Evolutionary conservation across 768 basidiomycete genomes (phyloP), one percentile per base, ranked within the genome.

Genomic region (Tylopilus plumbeoviolaceoides): DNA sequence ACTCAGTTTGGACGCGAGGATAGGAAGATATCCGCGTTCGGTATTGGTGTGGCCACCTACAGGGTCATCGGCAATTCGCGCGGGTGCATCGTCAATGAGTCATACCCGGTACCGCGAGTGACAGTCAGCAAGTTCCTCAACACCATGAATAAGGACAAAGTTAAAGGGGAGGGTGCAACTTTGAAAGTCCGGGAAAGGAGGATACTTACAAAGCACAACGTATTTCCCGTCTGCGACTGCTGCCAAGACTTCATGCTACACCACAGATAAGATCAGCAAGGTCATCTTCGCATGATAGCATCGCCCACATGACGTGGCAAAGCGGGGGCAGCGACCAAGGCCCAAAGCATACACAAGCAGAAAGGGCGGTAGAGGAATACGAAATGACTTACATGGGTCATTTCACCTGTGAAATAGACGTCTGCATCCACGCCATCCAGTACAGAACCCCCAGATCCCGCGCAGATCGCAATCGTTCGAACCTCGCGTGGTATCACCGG

Each of bases 41-140:
- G 95, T 95, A 71, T 94, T 94, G 15, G 91, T 89, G 71, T 98
- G 95, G 17, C 91, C 91, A 66, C 88, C 89, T 91, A 59, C 36
- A 25, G 52, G 57, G 9, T 21, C 53, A 28, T 59, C 64, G 57
- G 60, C 58, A 53, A 64, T 55, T 55, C 20, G 49, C 51, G 47
- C 59, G 36, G 35, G 45, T 45, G 51, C 17, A 48, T 1, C 11
- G 33, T 18, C 49, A 54, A 42, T 20, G 14, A 8, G 40, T 48
- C 43, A 50, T 40, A 39, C 31, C 57, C 64, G 62, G 60, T 18
- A 50, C 53, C 64, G 45, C 46, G 44, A 46, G 51, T 33, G 28
- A 40, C 30, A 48, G 47, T 59, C 47, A 56, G 54, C 51, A 17
- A 18, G 42, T 48, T 23, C 46, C 28, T 36, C 48, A 47, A 33